These are phyloP conservation scores for Aspergillus proliferans DNA, from an alignment of 2,329 filamentous ascomycete genomes.

Conservation along the genomic window DNA sequence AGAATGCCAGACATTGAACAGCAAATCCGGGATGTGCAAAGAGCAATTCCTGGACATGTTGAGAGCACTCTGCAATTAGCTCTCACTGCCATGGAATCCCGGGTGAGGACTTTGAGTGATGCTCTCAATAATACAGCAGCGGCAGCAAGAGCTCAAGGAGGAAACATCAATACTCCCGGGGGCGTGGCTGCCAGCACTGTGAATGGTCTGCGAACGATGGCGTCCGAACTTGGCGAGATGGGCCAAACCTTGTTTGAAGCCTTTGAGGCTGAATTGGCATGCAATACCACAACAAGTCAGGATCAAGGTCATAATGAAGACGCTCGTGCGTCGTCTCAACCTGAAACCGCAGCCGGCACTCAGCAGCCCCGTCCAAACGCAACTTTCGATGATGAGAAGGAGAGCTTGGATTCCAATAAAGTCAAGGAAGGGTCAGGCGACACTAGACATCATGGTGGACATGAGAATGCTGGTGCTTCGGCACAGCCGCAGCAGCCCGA, in stretches of 20 bases:
- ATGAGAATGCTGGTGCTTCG: not conserved
- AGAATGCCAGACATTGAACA: slow-evolving; percentile 34
- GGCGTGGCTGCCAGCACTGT: slow-evolving; percentile 32
- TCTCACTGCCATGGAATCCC: slow-evolving; percentile 30
- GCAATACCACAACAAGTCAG: slow-evolving; percentile 7
- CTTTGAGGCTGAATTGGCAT: slow-evolving; percentile 31
- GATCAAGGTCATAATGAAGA: slow-evolving; percentile 4
- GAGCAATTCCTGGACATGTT: slow-evolving; percentile 30
- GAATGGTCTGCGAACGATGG: slow-evolving; percentile 34
- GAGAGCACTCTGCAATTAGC: slow-evolving; percentile 30
- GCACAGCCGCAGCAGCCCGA: not conserved
- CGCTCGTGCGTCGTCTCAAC: not conserved
- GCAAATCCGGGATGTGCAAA: slow-evolving; percentile 29
- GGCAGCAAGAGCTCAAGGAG: slow-evolving; percentile 28
- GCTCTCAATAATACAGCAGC: slow-evolving; percentile 33
- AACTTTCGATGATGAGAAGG: not conserved
- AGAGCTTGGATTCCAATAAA: not conserved
- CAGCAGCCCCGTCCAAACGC: not conserved
- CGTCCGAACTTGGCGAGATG: slow-evolving; percentile 36
- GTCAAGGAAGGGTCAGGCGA: not conserved
- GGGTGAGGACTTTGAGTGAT: slow-evolving; percentile 30
- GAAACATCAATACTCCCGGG: slow-evolving; percentile 26
- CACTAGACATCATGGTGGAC: not conserved
- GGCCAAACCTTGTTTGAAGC: slow-evolving; percentile 32
- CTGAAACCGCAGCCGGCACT: not conserved